Evolutionary conservation across 352 stramenopile genomes (phyloP).

Genomic region (Phytophthora rubi): DNA sequence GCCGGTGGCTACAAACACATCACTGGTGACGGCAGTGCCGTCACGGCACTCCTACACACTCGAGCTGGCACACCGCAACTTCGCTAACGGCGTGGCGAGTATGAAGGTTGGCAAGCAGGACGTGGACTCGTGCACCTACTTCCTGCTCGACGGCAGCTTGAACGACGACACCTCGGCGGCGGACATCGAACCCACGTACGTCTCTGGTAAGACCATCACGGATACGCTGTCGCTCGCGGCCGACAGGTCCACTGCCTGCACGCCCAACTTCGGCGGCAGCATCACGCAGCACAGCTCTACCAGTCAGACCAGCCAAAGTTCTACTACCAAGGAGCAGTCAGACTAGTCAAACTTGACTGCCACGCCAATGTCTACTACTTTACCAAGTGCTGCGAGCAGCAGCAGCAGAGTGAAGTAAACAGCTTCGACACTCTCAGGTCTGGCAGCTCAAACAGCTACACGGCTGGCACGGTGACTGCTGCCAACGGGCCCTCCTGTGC

Average conservation of each 20-base stretch:
- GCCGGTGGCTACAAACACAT: slow-evolving; percentile 37
- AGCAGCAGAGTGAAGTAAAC: not conserved
- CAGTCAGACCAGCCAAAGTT: slow-evolving; percentile 23
- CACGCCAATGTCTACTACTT: not conserved
- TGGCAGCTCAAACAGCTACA: not conserved
- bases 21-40: slow-evolving; percentile 30
- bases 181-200: slow-evolving; percentile 55
- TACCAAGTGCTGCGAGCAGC: slow-evolving; percentile 1
- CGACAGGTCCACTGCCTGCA: slow-evolving; percentile 49
- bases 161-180: slow-evolving; percentile 44
- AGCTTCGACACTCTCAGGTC: not conserved
- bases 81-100: slow-evolving; percentile 39
- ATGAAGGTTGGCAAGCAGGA: slow-evolving; percentile 58
- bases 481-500: slow-evolving; percentile 13
- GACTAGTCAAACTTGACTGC: not conserved
- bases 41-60: slow-evolving; percentile 49
- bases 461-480: not conserved
- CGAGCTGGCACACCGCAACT: slow-evolving; percentile 43
- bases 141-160: slow-evolving; percentile 44
- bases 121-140: slow-evolving; percentile 76
- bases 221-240: slow-evolving; percentile 55
- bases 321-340: not conserved
- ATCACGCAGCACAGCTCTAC: slow-evolving; percentile 17
- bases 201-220: slow-evolving; percentile 54
- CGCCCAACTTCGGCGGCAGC: slow-evolving; percentile 30